phyloP scores from a whole-genome alignment of 2,329 filamentous ascomycete genomes.

The Alternaria alternata region DNA sequence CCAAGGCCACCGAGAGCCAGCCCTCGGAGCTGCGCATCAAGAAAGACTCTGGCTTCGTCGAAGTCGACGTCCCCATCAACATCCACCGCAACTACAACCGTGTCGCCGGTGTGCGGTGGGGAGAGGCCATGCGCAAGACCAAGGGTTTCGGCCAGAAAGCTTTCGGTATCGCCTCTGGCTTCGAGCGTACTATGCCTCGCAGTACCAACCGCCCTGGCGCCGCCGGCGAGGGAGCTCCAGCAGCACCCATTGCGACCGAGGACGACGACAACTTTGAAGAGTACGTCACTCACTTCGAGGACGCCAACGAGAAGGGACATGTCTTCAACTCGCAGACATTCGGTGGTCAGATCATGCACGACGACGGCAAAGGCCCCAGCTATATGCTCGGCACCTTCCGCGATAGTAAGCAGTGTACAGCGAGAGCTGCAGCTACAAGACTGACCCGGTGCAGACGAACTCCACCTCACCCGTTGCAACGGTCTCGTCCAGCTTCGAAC shows the following conservation, averaged over 20 bases:
- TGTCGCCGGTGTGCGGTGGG: constrained; percentile 82
- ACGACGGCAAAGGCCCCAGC: constrained; percentile 72
- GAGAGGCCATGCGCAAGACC: constrained; percentile 71
- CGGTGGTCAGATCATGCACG: constrained; percentile 78
- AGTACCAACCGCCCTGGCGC: constrained; percentile 37
- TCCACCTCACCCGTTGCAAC: constrained; percentile 85
- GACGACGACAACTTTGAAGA: constrained; percentile 73
- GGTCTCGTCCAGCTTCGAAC: constrained; percentile 89
- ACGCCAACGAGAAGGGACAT: constrained; percentile 72
- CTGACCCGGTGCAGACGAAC: constrained; percentile 66
- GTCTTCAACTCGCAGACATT: constrained; percentile 83
- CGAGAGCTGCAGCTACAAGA: background rate
- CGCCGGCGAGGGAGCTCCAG: constrained; percentile 26
- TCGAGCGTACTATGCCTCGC: constrained; percentile 49
- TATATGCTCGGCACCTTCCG: constrained; percentile 96
- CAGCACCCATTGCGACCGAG: constrained; percentile 51
- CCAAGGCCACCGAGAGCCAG: constrained; percentile 58
- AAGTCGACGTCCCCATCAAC: constrained; percentile 86
- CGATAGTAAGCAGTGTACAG: constrained; percentile 65
- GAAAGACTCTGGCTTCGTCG: constrained; percentile 80
- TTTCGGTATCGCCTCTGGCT: constrained; percentile 58
- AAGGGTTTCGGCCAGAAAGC: constrained; percentile 55
- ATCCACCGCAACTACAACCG: constrained; percentile 80
- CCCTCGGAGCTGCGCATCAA: constrained; percentile 85
- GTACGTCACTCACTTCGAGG: constrained; percentile 61